Evolutionary conservation across 805 yeast species (phyloP), one percentile per base, ranked within the genome.

Genomic region (Teunomyces barrocoloradensis): DNA sequence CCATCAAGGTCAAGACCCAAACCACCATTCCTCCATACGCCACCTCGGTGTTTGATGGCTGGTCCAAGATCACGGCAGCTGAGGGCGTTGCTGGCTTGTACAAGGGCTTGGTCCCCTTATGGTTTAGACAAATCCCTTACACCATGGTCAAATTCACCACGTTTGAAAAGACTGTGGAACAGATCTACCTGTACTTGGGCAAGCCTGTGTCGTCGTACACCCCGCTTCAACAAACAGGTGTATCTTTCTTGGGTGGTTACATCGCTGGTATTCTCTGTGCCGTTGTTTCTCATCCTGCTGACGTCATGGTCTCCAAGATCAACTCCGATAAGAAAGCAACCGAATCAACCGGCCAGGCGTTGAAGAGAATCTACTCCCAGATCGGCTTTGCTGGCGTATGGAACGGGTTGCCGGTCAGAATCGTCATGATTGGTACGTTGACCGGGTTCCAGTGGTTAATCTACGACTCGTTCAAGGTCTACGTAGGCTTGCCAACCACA

Each of bases 221-320:
- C 10, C 68, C 83, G 37, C 55, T 84, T 37, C 85, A 85, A 61
- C 97, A 94, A 71, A 92, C 97, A 18, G 96, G 97, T 44, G 96
- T 94, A 35, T 89, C 96, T 20, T 94, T 92, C 74, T 74, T 84
- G 42, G 97, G 96, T 68, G 98, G 99, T 65, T 92, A 92, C 73
- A 80, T 92, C 63, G 99, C 98, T 9, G 99, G 98, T 84, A 84
- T 94, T 47, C 81, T 91, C 74, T 92, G 97, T 76, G 98, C 99
- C 6, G 73, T 87, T 44, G 94, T 91, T 13, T 91, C 97, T 23
- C 97, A 94, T 68, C 99, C 99, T 17, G 98, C 98, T n/a, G 99
- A 92, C 69, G 97, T 92, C 29, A 85, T 94, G 96, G 98, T 92
- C 21, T 87, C 96, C 42, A 88, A 90, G 78, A 82, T 94, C 60